Base-by-base conservation (phyloP, 805 yeast species). In the Candida boidinii region DNA sequence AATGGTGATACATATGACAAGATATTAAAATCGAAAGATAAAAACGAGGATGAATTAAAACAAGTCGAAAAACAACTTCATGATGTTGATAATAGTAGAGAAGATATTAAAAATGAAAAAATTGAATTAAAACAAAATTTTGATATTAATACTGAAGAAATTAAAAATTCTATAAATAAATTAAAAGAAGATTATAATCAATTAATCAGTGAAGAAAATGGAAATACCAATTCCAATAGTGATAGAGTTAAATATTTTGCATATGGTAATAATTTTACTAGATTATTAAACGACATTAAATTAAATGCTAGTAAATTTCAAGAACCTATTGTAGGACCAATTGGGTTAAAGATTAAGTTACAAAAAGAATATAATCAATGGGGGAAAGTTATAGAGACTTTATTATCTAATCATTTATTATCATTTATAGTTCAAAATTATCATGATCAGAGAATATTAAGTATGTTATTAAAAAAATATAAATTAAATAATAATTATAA, bases 261-360 rank as follows among this genome's bases (percentile, higher is more conserved):
- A 2, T 79, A 75, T 63, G 80, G 79, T 7, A 39, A 39, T 2
- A 56, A 59, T 5, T 66, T 76, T 49, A 54, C 54, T 7, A 30
- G 37, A 2, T 48, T 79, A 6, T 43, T 77, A 17, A 41, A 48
- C 4, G 70, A 60, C 5, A 68, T 79, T 6, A 41, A 55, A 18
- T 43, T 50, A 2, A 58, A 59, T 11, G 29, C 42, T 0, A 33
- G 38, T 5, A 45, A 54, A 12, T 77, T 71, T 64, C 65, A 64
- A 13, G 45, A 53, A 2, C 48, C 47, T 23, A 94, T 95, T 0
- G 53, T 79, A 13, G 97, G 97, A 0, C 98, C 98, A 0, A 41
- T 90, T 2, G 96, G 95, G 1, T 42, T 64, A 4, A 58, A 59
- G 38, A 62, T 86, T 3, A 62, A 70, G 4, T 60, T 90, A 11